Base-by-base conservation (phyloP, 1,139 yeast species). In the Candida gigantensis region DNA sequence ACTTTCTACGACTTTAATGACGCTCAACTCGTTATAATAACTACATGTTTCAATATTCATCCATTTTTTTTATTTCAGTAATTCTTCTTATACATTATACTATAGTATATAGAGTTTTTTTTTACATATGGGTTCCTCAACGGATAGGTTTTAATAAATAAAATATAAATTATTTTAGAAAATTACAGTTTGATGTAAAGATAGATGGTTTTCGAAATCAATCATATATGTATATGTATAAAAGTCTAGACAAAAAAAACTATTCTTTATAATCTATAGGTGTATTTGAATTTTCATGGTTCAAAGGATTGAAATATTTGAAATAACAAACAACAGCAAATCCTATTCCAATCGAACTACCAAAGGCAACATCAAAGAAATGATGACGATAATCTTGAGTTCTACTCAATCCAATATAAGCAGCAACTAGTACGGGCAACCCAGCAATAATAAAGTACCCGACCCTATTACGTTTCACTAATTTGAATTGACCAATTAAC, bases 331-430 rank as follows among this genome's bases (percentile, higher is more conserved):
- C 56, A 13, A 38, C 39, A 0, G 68, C 70, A 24, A 68, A 52
- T 12, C 37, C 30, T 9, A 51, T 33, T 0, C 75, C 75, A 28
- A 69, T 55, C 1, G 45, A 25, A 5, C 62, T 55, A 0, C 76
- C 76, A 32, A 67, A 52, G 5, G 54, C 40, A n/a, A 70, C 60
- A 42, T 70, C 76, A 32, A 60, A 58, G 36, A 66, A 65, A 46
- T 69, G 74, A 46, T 70, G 76, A 37, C 75, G 55, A 46, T 70
- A 68, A 49, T 70, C 76, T 43, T 65, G 68, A 14, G 68, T 61
- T 44, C 74, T 50, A 39, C 66, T 60, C 24, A 68, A 52, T 2
- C 69, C 72, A 37, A 68, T 58, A 45, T 66, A 65, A 3, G 53
- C 39, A 0, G 71, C 72, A 27, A 65, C 51, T 12, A 62, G 31